Base-by-base conservation (phyloP, 371 early-diverging fungal species). In the Amoeboradix gromovi region DNA sequence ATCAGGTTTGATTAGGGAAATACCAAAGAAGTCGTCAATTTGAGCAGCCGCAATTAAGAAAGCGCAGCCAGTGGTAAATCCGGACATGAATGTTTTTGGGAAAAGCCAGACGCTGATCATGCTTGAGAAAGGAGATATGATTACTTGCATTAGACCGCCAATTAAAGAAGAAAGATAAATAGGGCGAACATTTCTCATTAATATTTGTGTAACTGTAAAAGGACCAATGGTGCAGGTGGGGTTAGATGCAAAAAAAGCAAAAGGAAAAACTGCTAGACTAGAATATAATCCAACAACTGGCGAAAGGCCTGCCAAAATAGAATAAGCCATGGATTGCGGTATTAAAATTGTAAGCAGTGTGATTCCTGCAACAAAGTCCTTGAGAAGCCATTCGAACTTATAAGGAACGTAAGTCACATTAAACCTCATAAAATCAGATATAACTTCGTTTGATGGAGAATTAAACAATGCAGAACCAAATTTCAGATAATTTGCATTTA, bases 241-340 rank as follows among this genome's bases (percentile, higher is more conserved):
- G 22, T 48, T 48, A 48, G 48, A 48, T 5, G 48, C 48, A 22
- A 48, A 48, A 48, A 48, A 12, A 5, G 48, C 48, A 48, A 48
- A 48, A 12, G 48, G 48, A 12, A 48, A 22, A 48, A 48, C 48
- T 12, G 48, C 73, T 27, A 80, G 75, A 0, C 79, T 77, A 2
- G 80, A 74, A 77, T 92, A 92, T 22, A 92, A 80, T 0, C 93
- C 93, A 75, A 84, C 87, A 70, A 87, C 80, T 32, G 86, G 81
- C 28, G 90, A 87, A 29, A 92, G 75, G n/a, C 78, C 79, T 0
- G 90, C 91, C 1, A 92, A 76, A 75, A 84, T 87, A 22, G 93
- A 84, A 72, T 88, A 87, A 30, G 88, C 87, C 79, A 88, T 82
- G 68, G 83, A 81, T 74, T 91, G 90, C 1, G 91, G 91, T 66